phyloP scores from a whole-genome alignment of 805 yeast species.

The Saccharomycopsis sp. region DNA sequence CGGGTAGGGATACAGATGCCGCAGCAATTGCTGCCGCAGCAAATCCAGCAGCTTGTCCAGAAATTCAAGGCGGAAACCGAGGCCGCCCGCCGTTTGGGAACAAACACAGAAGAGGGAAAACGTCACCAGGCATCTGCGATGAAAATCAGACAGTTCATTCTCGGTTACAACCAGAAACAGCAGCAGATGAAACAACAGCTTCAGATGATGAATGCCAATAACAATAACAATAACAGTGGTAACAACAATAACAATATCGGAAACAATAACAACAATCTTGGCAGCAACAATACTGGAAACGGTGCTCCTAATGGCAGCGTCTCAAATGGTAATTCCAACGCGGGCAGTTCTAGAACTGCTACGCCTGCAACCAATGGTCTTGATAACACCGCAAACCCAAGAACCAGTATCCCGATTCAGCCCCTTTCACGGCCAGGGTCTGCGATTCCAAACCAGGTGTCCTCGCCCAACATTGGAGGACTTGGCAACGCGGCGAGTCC shows the following conservation, averaged over 20 bases:
- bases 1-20: not conserved
- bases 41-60: constrained; percentile 14
- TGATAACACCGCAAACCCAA: not conserved
- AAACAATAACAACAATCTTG: constrained; percentile 16
- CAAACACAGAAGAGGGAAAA: constrained; percentile 12
- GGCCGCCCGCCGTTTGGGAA: constrained; percentile 9
- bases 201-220: not conserved
- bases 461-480: not conserved
- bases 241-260: constrained; percentile 4
- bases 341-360: not conserved
- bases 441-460: not conserved
- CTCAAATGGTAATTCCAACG: not conserved
- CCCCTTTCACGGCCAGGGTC: not conserved
- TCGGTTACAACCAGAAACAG: constrained; percentile 8
- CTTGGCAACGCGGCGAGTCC: not conserved
- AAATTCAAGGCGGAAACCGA: constrained; percentile 10
- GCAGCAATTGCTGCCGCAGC: constrained; percentile 9
- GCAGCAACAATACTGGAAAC: constrained; percentile 7
- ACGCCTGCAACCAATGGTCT: not conserved
- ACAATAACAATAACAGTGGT: constrained; percentile 15
- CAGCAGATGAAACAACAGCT: not conserved
- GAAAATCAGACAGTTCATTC: constrained; percentile 14
- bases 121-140: constrained; percentile 15
- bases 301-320: not conserved
- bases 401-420: constrained; percentile 2